Conservation (phyloP, 768 basidiomycete genomes). For the Botryobasidium botryosum region DNA sequence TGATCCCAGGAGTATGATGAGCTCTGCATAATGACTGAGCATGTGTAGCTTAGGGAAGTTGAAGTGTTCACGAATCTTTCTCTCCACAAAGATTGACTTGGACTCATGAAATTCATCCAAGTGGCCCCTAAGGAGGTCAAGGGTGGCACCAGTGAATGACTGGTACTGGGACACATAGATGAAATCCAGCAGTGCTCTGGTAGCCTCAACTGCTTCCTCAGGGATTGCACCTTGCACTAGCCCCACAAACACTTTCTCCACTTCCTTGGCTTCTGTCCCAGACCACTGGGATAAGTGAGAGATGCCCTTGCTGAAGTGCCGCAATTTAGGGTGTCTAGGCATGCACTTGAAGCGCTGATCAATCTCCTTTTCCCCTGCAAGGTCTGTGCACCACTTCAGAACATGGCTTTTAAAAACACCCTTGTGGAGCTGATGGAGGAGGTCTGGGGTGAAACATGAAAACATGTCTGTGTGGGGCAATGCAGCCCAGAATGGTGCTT, state of each 20-base stretch:
- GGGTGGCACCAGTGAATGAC: conserved; percentile 19
- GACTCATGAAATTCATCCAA: conserved; percentile 18
- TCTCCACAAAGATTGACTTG: neutral
- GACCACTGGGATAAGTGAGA: conserved; percentile 6
- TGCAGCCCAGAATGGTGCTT: conserved; percentile 31
- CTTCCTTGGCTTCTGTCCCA: conserved; percentile 6
- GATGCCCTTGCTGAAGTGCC: conserved; percentile 3
- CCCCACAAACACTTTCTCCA: conserved; percentile 6
- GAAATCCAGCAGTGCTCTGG: conserved; percentile 24
- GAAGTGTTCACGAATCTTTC: conserved; percentile 17
- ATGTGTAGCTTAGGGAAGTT: conserved; percentile 26
- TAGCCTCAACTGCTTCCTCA: conserved; percentile 10
- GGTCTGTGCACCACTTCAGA: neutral
- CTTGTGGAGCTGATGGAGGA: neutral
- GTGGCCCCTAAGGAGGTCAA: conserved; percentile 16
- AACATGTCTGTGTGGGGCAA: conserved; percentile 28
- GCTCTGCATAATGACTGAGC: conserved; percentile 17
- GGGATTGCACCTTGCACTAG: neutral
- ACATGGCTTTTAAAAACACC: neutral
- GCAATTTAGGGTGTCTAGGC: neutral
- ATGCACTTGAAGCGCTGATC: neutral
- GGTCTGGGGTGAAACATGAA: conserved; percentile 25
- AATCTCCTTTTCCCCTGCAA: neutral
- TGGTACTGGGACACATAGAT: conserved; percentile 24
- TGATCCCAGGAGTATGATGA: conserved; percentile 19